Evolutionary conservation across 2,329 filamentous ascomycete genomes (phyloP), one percentile per base, ranked within the genome.

Genomic region (Incumbomyces lentus): DNA sequence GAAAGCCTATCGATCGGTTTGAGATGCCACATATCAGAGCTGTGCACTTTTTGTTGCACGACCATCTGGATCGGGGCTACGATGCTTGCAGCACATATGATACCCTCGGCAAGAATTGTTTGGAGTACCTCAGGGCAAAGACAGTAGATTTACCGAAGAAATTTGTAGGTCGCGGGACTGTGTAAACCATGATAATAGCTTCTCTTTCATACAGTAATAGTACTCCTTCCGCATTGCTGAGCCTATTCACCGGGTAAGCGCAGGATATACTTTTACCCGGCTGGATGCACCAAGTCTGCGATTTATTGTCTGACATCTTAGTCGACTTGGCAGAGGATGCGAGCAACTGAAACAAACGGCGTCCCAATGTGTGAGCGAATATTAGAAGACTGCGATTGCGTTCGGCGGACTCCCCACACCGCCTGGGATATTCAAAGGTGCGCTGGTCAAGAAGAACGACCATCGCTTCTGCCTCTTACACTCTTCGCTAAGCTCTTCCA

Each of bases 381-480:
- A n/a, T n/a, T n/a, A n/a, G n/a, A 26, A 26, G 5, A 26, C 22
- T 5, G 22, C 22, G 8, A 26, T 26, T 4, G 22, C 22, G 22
- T 26, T 26, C 5, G 69, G 66, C 4, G 70, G 69, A 49, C 67
- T 70, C 16, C 64, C 67, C 1, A 71, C 64, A 6, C 67, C 68
- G 1, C 69, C 69, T 22, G 67, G 66, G 48, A 71, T 68, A 43
- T 74, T 73, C 31, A 74, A 58, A 1, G 71, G 71, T 40, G 67
- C 60, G 11, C 67, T 71, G 1, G 67, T 65, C n/a, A 76, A 58
- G 46, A 76, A 73, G 49, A 76, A 76, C 1, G 54, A 57, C 59
- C 62, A 68, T 13, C 67, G 59, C 3, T 56, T 54, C 40, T 57
- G 55, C 48, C 61, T 55, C 46, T 59, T 58, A 57, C 67, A 69